A percentile compares a stretch with the other conserved stretches of the same genome.
These are phyloP conservation scores for Phanerochaete carnosa DNA, from an alignment of 768 basidiomycete species.

Conservation along the genomic window DNA sequence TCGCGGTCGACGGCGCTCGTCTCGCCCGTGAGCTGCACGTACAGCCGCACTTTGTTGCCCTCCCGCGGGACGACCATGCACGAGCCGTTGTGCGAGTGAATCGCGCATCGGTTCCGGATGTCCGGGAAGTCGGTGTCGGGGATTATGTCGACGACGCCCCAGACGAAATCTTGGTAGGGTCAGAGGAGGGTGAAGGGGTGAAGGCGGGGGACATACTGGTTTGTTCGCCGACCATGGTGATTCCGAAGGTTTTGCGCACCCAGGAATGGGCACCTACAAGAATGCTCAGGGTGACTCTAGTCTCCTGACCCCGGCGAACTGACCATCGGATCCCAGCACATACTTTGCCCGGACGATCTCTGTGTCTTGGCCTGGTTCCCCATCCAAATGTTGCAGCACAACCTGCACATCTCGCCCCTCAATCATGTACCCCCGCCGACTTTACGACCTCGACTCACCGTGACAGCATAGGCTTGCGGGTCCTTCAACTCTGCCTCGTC, in stretches of 20 bases:
- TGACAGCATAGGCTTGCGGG: conserved; percentile 32
- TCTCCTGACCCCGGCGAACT: conserved; percentile 17
- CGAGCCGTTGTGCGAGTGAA: conserved; percentile 50
- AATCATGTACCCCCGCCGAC: not conserved
- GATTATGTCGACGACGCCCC: conserved; percentile 72
- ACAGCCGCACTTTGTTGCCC: conserved; percentile 43
- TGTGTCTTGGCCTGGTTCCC: conserved; percentile 31
- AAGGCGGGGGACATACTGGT: conserved; percentile 28
- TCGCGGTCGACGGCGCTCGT: conserved; percentile 28
- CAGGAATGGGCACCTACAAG: conserved; percentile 75
- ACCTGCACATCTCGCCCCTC: conserved; percentile 32
- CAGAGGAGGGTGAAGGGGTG: not conserved
- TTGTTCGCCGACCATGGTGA: conserved; percentile 77
- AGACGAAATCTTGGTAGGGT: conserved; percentile 54
- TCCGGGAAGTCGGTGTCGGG: conserved; percentile 55
- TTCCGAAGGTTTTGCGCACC: conserved; percentile 68
- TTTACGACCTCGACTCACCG: conserved; percentile 18
- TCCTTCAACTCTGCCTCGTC: conserved; percentile 40
- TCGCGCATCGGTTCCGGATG: conserved; percentile 42
- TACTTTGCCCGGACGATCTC: conserved; percentile 68
- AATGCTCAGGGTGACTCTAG: not conserved
- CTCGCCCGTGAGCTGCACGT: conserved; percentile 45
- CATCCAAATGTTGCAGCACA: conserved; percentile 39
- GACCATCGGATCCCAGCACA: conserved; percentile 73
- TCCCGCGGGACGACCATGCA: conserved; percentile 54